These are phyloP conservation scores for Mallotus nudiflorus DNA, from an alignment of 345 rosid species.

Conservation along the genomic window DNA sequence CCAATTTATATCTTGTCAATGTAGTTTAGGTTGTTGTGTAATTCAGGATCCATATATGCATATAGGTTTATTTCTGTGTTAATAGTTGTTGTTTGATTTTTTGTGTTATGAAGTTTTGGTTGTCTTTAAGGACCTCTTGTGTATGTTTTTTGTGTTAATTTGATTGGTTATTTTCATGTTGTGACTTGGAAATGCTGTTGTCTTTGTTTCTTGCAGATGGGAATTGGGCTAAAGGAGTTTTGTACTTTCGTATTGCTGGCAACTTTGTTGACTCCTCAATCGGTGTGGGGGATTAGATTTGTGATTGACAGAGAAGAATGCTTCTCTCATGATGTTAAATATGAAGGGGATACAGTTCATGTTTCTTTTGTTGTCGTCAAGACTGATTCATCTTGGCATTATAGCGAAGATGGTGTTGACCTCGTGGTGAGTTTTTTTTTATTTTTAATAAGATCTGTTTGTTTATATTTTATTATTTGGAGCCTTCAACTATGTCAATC, in stretches of 20 bases:
- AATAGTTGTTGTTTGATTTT: background rate
- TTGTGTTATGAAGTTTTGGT: background rate
- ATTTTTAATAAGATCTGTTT: background rate
- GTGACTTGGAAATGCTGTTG: background rate
- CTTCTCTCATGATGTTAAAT: slow-evolving; percentile 10
- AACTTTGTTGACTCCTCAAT: background rate
- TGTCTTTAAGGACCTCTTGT: background rate
- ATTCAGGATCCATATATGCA: background rate
- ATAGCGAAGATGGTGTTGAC: slow-evolving; percentile 12
- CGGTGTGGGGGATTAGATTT: background rate
- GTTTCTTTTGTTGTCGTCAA: slow-evolving; percentile 9
- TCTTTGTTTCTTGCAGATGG: background rate
- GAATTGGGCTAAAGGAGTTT: background rate
- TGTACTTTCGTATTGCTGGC: background rate
- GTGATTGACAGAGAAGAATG: slow-evolving; percentile 14
- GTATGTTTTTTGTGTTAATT: background rate
- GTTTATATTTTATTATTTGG: too few species aligned
- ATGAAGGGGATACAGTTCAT: slow-evolving; percentile 16
- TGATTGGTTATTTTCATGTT: background rate
- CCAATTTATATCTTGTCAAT: background rate
- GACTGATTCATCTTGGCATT: slow-evolving; percentile 10
- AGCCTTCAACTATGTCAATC: too few species aligned
- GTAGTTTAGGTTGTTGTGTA: background rate
- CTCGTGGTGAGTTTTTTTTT: background rate
- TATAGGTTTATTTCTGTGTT: background rate